phyloP scores from a whole-genome alignment of 2,329 filamentous ascomycete genomes.

The Xylariales sp. region DNA sequence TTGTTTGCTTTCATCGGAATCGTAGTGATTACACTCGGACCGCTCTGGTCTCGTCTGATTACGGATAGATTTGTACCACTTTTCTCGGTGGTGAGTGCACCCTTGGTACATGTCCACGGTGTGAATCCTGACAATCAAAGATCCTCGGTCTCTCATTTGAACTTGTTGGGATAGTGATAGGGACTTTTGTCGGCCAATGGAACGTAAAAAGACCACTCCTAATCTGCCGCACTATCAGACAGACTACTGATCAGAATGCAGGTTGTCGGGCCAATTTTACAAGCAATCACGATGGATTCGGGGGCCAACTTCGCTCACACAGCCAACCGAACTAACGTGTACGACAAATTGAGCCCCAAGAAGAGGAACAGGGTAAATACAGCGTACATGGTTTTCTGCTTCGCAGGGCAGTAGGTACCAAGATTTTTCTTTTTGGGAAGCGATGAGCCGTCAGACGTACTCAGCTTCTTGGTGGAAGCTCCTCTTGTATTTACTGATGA shows the following conservation, averaged over 20 bases:
- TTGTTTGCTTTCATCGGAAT: slow-evolving; percentile 77
- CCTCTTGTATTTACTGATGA: too few species aligned
- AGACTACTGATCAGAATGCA: too few species aligned
- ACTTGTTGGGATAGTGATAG: slow-evolving; percentile 58
- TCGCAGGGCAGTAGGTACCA: slow-evolving; percentile 57
- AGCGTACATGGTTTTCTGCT: slow-evolving; percentile 73
- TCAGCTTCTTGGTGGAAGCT: too few species aligned
- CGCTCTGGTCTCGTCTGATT: slow-evolving; percentile 64
- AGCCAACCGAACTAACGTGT: slow-evolving; percentile 67
- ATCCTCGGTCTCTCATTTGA: slow-evolving; percentile 56
- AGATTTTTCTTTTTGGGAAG: not conserved
- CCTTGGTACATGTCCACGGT: not conserved
- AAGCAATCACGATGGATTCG: slow-evolving; percentile 66
- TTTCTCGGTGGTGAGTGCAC: slow-evolving; percentile 48
- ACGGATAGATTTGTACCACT: slow-evolving; percentile 67
- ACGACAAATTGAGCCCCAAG: slow-evolving; percentile 59
- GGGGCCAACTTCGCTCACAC: slow-evolving; percentile 71
- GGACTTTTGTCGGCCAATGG: slow-evolving; percentile 62
- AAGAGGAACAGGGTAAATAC: slow-evolving; percentile 75
- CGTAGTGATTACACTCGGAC: slow-evolving; percentile 60
- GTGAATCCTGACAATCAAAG: not conserved
- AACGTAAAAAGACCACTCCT: too few species aligned
- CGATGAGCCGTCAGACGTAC: too few species aligned
- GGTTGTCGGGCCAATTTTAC: slow-evolving; percentile 69
- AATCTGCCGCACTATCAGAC: too few species aligned